A percentile compares a stretch with the other conserved stretches of the same genome.
Conservation (phyloP, 2,329 filamentous ascomycete species). For the Leptographium flavum region DNA sequence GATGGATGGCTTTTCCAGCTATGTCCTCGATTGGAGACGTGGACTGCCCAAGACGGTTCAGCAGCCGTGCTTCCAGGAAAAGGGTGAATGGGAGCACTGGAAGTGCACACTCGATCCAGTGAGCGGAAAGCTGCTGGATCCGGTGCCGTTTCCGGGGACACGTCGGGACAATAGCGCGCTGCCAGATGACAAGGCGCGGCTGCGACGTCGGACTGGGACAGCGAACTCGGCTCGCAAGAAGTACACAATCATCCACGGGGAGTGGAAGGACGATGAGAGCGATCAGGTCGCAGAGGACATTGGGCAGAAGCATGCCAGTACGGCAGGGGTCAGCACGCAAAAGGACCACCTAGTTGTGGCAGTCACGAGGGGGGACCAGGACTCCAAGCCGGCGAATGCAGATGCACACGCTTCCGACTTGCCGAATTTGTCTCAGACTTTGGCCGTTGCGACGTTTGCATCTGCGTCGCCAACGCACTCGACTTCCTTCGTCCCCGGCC, state of each 20-base stretch:
- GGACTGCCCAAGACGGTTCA: neutral
- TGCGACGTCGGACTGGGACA: conserved; percentile 1
- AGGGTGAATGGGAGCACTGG: conserved; percentile 7
- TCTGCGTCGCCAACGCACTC: neutral
- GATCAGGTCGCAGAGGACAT: neutral
- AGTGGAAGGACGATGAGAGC: neutral
- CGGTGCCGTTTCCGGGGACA: conserved; percentile 20
- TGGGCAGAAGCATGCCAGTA: neutral
- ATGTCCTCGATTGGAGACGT: neutral
- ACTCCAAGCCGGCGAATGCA: neutral
- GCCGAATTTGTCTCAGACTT: neutral
- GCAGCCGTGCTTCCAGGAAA: neutral
- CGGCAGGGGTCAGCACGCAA: too few relatives aligned
- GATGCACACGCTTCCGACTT: neutral
- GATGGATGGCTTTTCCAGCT: neutral
- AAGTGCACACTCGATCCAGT: conserved; percentile 22
- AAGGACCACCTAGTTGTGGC: too few relatives aligned
- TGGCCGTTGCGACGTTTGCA: neutral
- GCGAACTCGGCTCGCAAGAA: neutral
- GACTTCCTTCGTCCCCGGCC: neutral
- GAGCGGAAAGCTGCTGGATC: conserved; percentile 20
- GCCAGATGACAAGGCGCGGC: neutral
- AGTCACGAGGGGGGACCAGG: too few relatives aligned
- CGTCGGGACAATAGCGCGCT: conserved; percentile 6
- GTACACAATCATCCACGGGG: neutral